Evolutionary conservation across 768 basidiomycete species (phyloP), one percentile per base, ranked within the genome.

Genomic region (Leccinellum rugosiceps): DNA sequence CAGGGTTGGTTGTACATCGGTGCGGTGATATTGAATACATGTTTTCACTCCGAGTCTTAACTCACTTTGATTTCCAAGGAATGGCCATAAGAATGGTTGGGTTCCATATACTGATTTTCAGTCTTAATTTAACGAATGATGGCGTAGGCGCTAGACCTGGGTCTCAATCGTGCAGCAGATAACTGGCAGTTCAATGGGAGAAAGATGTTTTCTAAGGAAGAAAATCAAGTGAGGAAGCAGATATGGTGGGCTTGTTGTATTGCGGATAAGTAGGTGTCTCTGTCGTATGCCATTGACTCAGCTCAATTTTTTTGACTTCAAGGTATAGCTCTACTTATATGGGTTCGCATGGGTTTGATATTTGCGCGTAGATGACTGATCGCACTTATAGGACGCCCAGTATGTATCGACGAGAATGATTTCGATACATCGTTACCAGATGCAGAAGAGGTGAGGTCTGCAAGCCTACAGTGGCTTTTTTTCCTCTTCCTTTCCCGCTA

Each of bases 1-100:
- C 86, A 90, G 67, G 90, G 88, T 1, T 95, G 93, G 93, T 77
- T 91, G 48, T 90, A 87, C 65, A 83, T 87, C 60, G 89, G 89
- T 86, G 56, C 46, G 64, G 56, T 61, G 38, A 48, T 32, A 57
- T 56, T 3, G 30, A 1, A 38, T 30, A 26, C 7, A 48, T 55
- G n/a, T 52, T 35, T 57, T 23, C 55, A 9, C 28, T 43, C 44
- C 38, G 14, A n/a, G 2, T 31, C 6, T 17, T 49, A 19, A 52
- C 11, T 43, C 49, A 47, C 53, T 53, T 67, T 25, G 58, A 28
- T 35, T 43, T 23, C 47, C 9, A 63, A 79, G 86, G 86, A 35
- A 86, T 88, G 85, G 90, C 85, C 30, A 80, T 88, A 54, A 80
- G 89, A 31, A 89, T 91, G 87, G 85, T 86, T 61, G 14, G 25